Conservation (phyloP, 148 eudicot genomes). For the Camellia sinensis region DNA sequence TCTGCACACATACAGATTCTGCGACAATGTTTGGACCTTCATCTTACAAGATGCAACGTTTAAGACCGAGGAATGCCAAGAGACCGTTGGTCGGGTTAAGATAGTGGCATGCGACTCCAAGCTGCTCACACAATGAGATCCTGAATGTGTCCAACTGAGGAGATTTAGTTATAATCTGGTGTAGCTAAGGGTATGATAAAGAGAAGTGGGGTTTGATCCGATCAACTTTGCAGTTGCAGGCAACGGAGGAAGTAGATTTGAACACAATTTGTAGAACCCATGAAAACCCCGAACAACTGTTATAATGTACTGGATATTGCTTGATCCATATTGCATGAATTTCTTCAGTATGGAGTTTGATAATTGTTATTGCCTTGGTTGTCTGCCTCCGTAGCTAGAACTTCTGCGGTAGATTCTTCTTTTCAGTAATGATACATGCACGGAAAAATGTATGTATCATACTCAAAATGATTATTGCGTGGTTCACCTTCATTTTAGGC, state of each 20-base stretch:
- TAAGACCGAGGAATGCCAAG: conserved; percentile 64
- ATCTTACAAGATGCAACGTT: conserved; percentile 68
- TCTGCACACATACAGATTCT: conserved; percentile 92
- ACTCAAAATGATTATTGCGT: too few species aligned
- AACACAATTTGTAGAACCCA: conserved; percentile 6
- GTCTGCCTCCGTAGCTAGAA: background rate
- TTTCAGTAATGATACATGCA: background rate
- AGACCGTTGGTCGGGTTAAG: conserved; percentile 66
- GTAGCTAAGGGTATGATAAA: background rate
- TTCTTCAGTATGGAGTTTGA: background rate
- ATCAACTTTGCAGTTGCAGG: conserved; percentile 7
- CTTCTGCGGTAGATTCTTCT: background rate
- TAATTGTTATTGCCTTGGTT: background rate
- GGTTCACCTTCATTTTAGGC: too few species aligned
- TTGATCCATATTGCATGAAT: background rate
- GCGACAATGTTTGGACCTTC: conserved; percentile 97
- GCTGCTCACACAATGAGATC: conserved; percentile 64
- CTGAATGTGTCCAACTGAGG: background rate
- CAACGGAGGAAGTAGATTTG: background rate
- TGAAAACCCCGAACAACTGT: background rate
- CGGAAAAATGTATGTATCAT: background rate
- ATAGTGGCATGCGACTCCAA: conserved; percentile 96
- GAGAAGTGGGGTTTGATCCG: background rate
- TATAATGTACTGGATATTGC: background rate
- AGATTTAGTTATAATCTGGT: background rate